These are phyloP conservation scores for Penicillium argentinense DNA, from an alignment of 495 filamentous ascomycete species.

Conservation along the genomic window DNA sequence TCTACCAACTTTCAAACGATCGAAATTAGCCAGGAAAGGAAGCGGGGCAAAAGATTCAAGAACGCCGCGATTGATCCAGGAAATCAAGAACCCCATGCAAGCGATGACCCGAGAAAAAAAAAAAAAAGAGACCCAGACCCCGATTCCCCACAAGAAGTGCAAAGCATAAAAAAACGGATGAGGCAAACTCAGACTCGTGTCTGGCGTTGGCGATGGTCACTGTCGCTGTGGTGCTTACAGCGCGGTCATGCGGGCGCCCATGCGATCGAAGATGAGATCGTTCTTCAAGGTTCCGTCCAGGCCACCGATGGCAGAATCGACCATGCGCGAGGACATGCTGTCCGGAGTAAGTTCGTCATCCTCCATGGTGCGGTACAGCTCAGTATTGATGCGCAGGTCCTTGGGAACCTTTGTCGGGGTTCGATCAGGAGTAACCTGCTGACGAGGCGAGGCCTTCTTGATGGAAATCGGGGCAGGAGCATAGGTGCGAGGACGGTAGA, in stretches of 20 bases:
- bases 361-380: conserved; percentile 37
- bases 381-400: conserved; percentile 47
- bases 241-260: conserved; percentile 40
- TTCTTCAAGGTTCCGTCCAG: conserved; percentile 40
- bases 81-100: not conserved
- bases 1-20: conserved; percentile 10
- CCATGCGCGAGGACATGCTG: conserved; percentile 65
- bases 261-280: conserved; percentile 43
- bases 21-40: not conserved
- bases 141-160: too few relatives aligned
- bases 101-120: conserved; percentile 5
- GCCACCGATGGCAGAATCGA: conserved; percentile 51
- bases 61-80: conserved; percentile 16
- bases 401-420: conserved; percentile 39
- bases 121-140: not conserved
- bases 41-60: not conserved
- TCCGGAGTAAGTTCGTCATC: conserved; percentile 62
- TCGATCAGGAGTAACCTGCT: conserved; percentile 26
- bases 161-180: too few relatives aligned
- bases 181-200: too few relatives aligned
- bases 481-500: conserved; percentile 43
- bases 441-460: conserved; percentile 21
- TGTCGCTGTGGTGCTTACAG: conserved; percentile 16
- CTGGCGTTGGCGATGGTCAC: too few relatives aligned
- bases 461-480: conserved; percentile 34